Evolutionary conservation across 2,329 filamentous ascomycete species (phyloP).

Genomic region (Colletotrichum godetiae): DNA sequence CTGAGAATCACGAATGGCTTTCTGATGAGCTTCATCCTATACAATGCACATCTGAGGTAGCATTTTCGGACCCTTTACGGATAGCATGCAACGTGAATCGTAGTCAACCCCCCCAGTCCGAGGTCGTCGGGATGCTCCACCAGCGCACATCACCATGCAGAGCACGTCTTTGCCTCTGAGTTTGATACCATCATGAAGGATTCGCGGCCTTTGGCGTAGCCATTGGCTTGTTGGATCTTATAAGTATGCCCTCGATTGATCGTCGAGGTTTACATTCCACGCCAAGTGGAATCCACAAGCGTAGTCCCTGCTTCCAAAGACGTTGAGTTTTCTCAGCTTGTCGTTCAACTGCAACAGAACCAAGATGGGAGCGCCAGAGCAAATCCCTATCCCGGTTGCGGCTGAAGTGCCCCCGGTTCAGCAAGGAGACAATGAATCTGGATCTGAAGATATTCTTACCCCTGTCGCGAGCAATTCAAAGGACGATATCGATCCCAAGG

Average conservation of each 20-base stretch:
- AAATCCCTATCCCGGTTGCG: neutral
- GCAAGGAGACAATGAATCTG: neutral
- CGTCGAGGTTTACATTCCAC: neutral
- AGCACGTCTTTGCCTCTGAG: slow-evolving; percentile 24
- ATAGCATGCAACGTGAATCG: neutral
- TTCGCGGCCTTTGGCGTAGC: neutral
- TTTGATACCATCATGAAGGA: slow-evolving; percentile 24
- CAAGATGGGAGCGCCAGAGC: neutral
- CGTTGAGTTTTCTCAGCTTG: neutral
- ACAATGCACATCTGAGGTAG: neutral
- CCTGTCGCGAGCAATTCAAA: neutral
- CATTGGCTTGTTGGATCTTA: neutral
- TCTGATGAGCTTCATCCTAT: neutral
- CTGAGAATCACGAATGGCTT: neutral
- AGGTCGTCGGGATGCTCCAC: neutral
- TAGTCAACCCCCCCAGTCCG: neutral
- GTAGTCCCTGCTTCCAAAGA: neutral
- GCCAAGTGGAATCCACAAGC: neutral
- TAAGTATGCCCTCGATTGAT: neutral
- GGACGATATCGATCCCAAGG: slow-evolving; percentile 13
- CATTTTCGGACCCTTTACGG: no score
- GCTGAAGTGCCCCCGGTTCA: neutral
- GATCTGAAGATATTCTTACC: neutral
- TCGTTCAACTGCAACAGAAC: neutral
- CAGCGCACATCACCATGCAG: neutral